A percentile compares a stretch with the other conserved stretches of the same genome.
Evolutionary conservation across 441 rosid species (phyloP).

Genomic region (Corymbia calophylla): DNA sequence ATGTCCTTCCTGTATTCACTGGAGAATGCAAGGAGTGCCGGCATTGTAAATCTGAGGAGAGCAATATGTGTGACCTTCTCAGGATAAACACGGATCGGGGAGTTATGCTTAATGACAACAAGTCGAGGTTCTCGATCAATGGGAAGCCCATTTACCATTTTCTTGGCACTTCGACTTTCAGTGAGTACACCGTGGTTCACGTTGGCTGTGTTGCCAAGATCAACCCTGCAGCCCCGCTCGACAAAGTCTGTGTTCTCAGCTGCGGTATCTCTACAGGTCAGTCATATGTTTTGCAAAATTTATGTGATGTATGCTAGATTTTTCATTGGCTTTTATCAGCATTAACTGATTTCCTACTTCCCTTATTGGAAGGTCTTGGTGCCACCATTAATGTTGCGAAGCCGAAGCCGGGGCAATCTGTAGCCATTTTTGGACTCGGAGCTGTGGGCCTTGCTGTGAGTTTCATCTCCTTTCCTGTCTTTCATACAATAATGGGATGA

Average conservation of each 20-base stretch:
- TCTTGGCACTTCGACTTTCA: constrained; percentile 11
- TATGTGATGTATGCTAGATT: not conserved
- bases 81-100: constrained; percentile 15
- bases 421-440: constrained; percentile 11
- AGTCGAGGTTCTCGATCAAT: constrained; percentile 6
- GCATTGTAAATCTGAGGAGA: constrained; percentile 14
- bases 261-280: constrained; percentile 12
- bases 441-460: constrained; percentile 18
- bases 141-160: constrained; percentile 13
- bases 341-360: not conserved
- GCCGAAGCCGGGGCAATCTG: constrained; percentile 3
- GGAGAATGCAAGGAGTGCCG: constrained; percentile 13
- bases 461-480: not conserved
- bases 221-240: constrained; percentile 14
- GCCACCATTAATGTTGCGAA: constrained; percentile 15
- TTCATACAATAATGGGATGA: not conserved
- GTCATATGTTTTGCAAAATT: not conserved
- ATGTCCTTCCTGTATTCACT: constrained; percentile 15
- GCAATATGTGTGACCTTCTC: constrained; percentile 14
- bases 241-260: constrained; percentile 16
- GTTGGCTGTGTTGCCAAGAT: constrained; percentile 9
- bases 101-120: constrained; percentile 5
- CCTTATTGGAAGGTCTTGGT: constrained; percentile 2
- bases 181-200: constrained; percentile 15
- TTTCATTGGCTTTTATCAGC: not conserved